phyloP scores from a whole-genome alignment of 2,329 filamentous ascomycete species.

The Cladosporium sp. region DNA sequence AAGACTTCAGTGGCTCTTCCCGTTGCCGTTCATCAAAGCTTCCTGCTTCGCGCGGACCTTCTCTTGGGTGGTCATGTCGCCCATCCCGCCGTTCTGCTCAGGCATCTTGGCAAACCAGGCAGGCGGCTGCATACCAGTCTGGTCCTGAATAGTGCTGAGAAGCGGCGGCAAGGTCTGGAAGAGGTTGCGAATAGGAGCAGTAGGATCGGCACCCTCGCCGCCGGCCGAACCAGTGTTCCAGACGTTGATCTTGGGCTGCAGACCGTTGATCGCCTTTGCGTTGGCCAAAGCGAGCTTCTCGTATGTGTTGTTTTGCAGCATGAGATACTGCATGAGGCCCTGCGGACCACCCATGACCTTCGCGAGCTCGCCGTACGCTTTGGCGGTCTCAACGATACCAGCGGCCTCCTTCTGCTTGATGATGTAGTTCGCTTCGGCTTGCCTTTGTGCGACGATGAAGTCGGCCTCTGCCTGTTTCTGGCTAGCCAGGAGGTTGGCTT shows the following conservation, averaged over 20 bases:
- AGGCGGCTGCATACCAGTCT: constrained; percentile 79
- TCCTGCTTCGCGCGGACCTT: constrained; percentile 25
- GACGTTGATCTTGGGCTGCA: constrained; percentile 86
- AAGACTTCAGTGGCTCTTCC: neutral
- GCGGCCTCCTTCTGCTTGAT: constrained; percentile 72
- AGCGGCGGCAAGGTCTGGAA: constrained; percentile 83
- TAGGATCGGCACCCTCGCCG: constrained; percentile 55
- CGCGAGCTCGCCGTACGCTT: constrained; percentile 73
- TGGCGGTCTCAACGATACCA: constrained; percentile 73
- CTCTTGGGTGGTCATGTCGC: constrained; percentile 24
- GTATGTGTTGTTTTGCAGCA: constrained; percentile 82
- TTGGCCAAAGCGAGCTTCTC: constrained; percentile 77
- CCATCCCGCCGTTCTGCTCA: constrained; percentile 21
- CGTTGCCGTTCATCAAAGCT: constrained; percentile 22
- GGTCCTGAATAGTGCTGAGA: constrained; percentile 82
- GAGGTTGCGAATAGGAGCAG: constrained; percentile 71
- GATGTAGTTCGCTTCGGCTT: constrained; percentile 61
- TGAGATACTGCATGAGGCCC: constrained; percentile 78
- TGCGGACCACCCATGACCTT: constrained; percentile 74
- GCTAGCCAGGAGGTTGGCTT: constrained; percentile 60
- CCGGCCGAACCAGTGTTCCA: constrained; percentile 73
- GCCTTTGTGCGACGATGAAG: constrained; percentile 47
- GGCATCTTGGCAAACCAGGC: constrained; percentile 66
- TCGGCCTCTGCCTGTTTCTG: constrained; percentile 61
- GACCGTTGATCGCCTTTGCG: constrained; percentile 69